Evolutionary conservation across 345 rosid species (phyloP).

Genomic region (Diplotaxis tenuifolia): DNA sequence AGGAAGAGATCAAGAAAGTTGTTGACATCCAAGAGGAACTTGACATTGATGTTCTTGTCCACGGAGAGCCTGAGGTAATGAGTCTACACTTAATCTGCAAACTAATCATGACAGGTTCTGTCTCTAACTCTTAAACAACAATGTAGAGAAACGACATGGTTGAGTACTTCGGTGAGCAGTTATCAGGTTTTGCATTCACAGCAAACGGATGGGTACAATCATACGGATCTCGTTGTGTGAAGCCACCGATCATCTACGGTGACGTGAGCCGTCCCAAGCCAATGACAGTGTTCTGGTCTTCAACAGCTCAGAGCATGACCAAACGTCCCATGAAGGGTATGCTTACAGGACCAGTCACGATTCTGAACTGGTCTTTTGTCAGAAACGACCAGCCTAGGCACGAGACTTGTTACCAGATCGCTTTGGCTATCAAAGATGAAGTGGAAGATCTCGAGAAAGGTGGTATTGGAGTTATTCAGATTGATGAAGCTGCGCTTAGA

Average conservation of each 20-base stretch:
- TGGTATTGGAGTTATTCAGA: constrained; percentile 83
- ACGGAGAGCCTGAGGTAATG: constrained; percentile 96
- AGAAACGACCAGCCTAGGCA: constrained; percentile 95
- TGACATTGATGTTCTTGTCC: constrained; percentile 95
- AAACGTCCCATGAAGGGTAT: constrained; percentile 97
- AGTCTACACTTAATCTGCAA: not conserved
- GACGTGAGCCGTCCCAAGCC: constrained; percentile 98
- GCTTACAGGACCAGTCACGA: constrained; percentile 99
- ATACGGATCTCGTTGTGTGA: constrained; percentile 95
- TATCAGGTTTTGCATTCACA: constrained; percentile 92
- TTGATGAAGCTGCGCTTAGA: constrained; percentile 98
- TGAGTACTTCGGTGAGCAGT: constrained; percentile 97
- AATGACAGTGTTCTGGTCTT: constrained; percentile 98
- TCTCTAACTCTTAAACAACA: constrained; percentile 24
- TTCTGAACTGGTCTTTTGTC: constrained; percentile 98
- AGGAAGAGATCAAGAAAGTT: constrained; percentile 87
- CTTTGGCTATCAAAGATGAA: constrained; percentile 95
- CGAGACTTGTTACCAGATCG: constrained; percentile 95
- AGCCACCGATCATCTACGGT: constrained; percentile 97
- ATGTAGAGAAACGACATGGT: constrained; percentile 96
- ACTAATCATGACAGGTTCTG: not conserved
- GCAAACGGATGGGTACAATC: constrained; percentile 99
- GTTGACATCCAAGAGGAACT: constrained; percentile 90
- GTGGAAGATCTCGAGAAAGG: constrained; percentile 97
- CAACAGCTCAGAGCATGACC: constrained; percentile 93